Conservation (phyloP, 129 eudicot genomes). For the Oenanthe sinensis region DNA sequence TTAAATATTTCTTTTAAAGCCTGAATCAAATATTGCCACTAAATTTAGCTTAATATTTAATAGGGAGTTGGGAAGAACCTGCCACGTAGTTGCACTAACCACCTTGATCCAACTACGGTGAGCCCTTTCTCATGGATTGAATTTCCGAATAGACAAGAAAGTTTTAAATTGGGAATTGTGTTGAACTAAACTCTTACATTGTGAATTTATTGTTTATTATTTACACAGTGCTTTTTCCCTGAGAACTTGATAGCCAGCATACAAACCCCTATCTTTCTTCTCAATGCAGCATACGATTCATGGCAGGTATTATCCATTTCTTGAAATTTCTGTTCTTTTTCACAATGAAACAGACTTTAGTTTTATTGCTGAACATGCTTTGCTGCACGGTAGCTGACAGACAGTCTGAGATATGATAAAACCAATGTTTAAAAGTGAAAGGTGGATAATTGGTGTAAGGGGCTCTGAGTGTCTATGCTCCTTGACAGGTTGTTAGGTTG, state of each 20-base stretch:
- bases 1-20: not conserved
- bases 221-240: conserved; percentile 82
- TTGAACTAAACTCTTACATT: conserved; percentile 1
- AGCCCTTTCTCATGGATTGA: conserved; percentile 10
- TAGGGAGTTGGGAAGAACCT: conserved; percentile 63
- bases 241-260: conserved; percentile 63
- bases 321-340: not conserved
- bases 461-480: not conserved
- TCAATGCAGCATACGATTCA: conserved; percentile 88
- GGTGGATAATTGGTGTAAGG: not conserved
- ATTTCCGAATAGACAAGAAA: not conserved
- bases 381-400: not conserved
- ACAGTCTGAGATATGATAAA: not conserved
- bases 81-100: conserved; percentile 67
- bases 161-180: not conserved
- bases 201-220: not conserved
- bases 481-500: not conserved
- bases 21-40: not conserved
- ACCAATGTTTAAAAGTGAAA: not conserved
- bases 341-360: too few relatives aligned
- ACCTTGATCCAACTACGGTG: conserved; percentile 85
- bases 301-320: conserved; percentile 60
- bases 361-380: not conserved
- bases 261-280: conserved; percentile 74
- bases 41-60: conserved; percentile 1